These are phyloP conservation scores for Hemisphaericaspora xylofermentans DNA, from an alignment of 1,139 yeast species.

Conservation along the genomic window DNA sequence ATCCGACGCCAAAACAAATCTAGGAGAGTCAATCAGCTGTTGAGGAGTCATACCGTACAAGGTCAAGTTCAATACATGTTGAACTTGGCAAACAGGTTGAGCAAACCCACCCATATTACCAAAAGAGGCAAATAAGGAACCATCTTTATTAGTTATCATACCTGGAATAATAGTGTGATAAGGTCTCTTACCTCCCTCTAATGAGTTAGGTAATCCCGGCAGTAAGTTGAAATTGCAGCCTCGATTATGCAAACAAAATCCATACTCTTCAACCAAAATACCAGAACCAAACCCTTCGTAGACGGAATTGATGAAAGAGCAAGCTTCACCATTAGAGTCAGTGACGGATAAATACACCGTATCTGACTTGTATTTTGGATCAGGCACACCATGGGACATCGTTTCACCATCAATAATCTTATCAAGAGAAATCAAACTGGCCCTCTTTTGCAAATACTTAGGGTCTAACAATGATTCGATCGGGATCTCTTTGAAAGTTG, in stretches of 20 bases:
- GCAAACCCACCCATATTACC: constrained; percentile 91
- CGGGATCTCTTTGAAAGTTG: constrained; percentile 42
- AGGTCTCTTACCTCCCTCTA: constrained; percentile 72
- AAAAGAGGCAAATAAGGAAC: constrained; percentile 60
- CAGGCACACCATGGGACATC: constrained; percentile 57
- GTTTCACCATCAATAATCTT: constrained; percentile 43
- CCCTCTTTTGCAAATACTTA: constrained; percentile 50
- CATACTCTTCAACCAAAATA: constrained; percentile 63
- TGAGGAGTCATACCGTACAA: constrained; percentile 70
- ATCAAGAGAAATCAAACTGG: constrained; percentile 42
- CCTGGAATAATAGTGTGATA: constrained; percentile 88
- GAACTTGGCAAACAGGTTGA: constrained; percentile 86
- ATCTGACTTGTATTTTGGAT: constrained; percentile 65
- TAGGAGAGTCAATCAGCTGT: constrained; percentile 72
- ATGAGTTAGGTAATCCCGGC: constrained; percentile 55
- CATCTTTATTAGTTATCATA: constrained; percentile 48
- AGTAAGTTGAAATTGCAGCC: constrained; percentile 73
- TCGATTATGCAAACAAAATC: constrained; percentile 73
- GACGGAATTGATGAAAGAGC: constrained; percentile 78
- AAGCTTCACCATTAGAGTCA: constrained; percentile 75
- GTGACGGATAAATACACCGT: constrained; percentile 74
- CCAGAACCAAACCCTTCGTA: constrained; percentile 74
- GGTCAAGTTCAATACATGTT: constrained; percentile 66
- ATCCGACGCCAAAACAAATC: constrained; percentile 61
- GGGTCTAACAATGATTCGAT: constrained; percentile 35